Percentiles rank a stretch among this genome's conserved stretches.
phyloP scores from a whole-genome alignment of 2,329 filamentous ascomycete genomes.

The Pyrenophora seminiperda region DNA sequence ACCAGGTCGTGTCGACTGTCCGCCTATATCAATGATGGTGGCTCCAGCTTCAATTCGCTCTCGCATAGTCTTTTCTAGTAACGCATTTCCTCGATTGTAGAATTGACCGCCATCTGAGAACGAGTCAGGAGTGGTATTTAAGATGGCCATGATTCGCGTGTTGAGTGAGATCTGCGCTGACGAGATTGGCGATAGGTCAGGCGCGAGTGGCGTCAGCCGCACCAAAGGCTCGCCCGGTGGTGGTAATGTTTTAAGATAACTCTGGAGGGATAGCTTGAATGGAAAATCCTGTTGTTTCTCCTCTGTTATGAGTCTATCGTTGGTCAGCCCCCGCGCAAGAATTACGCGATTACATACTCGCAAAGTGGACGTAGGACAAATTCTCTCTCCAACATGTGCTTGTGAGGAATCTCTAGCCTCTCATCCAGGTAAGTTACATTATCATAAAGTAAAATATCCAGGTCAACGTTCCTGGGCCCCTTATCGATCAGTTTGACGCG shows the following conservation, averaged over 20 bases:
- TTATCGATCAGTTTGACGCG: slow-evolving; percentile 87
- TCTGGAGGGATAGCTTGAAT: slow-evolving; percentile 37
- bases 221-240: slow-evolving; percentile 44
- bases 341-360: slow-evolving; percentile 62
- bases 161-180: slow-evolving; percentile 34
- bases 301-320: slow-evolving; percentile 33
- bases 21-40: slow-evolving; percentile 88
- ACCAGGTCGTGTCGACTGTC: slow-evolving; percentile 86
- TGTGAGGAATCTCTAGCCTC: slow-evolving; percentile 82
- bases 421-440: slow-evolving; percentile 68
- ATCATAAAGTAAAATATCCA: slow-evolving; percentile 87
- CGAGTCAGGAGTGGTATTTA: slow-evolving; percentile 94
- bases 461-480: slow-evolving; percentile 89
- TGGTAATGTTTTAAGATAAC: slow-evolving; percentile 46
- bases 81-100: slow-evolving; percentile 47
- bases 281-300: slow-evolving; percentile 52
- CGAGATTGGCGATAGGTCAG: slow-evolving; percentile 37
- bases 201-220: slow-evolving; percentile 47
- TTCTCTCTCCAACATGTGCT: slow-evolving; percentile 83
- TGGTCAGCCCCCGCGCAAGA: slow-evolving; percentile 15
- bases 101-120: slow-evolving; percentile 86
- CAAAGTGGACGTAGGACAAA: slow-evolving; percentile 89
- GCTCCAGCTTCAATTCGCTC: slow-evolving; percentile 71
- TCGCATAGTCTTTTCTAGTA: slow-evolving; percentile 64
- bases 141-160: slow-evolving; percentile 88